Conservation (phyloP, 352 stramenopile species). For the Halophytophthora polymorphica region DNA sequence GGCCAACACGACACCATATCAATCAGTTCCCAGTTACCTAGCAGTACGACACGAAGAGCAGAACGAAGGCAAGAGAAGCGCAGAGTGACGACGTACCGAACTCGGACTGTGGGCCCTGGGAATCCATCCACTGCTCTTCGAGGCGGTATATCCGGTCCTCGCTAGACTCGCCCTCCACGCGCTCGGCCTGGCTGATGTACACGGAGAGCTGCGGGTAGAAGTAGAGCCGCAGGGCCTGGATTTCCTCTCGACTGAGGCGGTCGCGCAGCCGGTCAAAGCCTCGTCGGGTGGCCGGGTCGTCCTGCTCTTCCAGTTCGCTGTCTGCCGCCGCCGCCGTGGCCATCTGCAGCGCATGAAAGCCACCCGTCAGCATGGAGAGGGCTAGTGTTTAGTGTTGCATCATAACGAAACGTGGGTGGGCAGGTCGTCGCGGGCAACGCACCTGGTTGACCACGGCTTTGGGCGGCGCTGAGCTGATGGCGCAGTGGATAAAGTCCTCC, state of each 20-base stretch:
- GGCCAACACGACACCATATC: not conserved
- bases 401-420: too few species aligned
- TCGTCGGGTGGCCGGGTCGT: conserved; percentile 52
- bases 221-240: conserved; percentile 80
- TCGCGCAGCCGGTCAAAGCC: conserved; percentile 81
- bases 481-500: conserved; percentile 86
- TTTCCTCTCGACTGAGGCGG: conserved; percentile 80
- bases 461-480: conserved; percentile 72
- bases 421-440: not conserved
- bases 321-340: conserved; percentile 24
- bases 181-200: conserved; percentile 81
- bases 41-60: not conserved
- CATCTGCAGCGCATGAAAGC: conserved; percentile 3
- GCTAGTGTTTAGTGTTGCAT: too few species aligned
- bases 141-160: conserved; percentile 88
- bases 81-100: conserved; percentile 77
- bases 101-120: conserved; percentile 83
- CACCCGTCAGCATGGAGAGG: too few species aligned
- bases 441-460: conserved; percentile 81
- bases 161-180: conserved; percentile 67
- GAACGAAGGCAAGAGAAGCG: too few species aligned
- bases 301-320: conserved; percentile 51
- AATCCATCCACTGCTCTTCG: conserved; percentile 88
- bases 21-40: not conserved
- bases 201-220: conserved; percentile 86